These are phyloP conservation scores for Sclerotinia spermophila DNA, from an alignment of 2,329 filamentous ascomycete species.

Conservation along the genomic window DNA sequence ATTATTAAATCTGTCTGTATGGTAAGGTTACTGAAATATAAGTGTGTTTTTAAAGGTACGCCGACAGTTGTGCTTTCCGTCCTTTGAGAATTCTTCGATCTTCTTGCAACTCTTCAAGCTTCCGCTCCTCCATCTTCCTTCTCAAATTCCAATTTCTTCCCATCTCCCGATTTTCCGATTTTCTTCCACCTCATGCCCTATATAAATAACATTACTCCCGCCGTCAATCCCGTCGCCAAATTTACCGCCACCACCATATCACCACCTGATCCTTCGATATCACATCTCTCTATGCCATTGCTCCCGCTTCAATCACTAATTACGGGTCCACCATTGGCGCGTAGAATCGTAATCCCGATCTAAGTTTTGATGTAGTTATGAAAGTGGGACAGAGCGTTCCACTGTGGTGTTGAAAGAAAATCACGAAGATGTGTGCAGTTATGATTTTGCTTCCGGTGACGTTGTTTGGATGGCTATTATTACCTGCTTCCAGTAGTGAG, in stretches of 20 bases:
- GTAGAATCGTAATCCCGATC: slow-evolving; percentile 35
- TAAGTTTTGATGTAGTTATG: slow-evolving; percentile 29
- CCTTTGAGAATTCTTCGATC: background rate
- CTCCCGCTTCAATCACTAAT: slow-evolving; percentile 41
- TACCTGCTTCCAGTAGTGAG: background rate
- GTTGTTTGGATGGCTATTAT: background rate
- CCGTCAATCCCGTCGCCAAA: slow-evolving; percentile 24
- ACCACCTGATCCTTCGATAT: slow-evolving; percentile 37
- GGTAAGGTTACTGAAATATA: too few species aligned
- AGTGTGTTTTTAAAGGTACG: too few species aligned
- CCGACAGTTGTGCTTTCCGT: too few species aligned
- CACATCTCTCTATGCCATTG: slow-evolving; percentile 39
- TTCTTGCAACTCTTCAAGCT: background rate
- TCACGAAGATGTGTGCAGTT: background rate
- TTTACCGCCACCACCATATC: slow-evolving; percentile 43
- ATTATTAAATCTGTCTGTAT: background rate
- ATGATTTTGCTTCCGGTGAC: background rate
- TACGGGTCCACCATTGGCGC: slow-evolving; percentile 37
- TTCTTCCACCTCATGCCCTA: background rate
- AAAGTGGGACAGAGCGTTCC: slow-evolving; percentile 32
- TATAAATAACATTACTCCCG: background rate
- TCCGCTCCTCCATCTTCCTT: background rate
- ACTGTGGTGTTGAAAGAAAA: background rate
- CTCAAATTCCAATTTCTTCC: background rate
- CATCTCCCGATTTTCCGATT: background rate